Percentiles rank a stretch among this genome's conserved stretches.
Evolutionary conservation across 441 rosid species (phyloP).

Genomic region (Arabidopsis lyrata): DNA sequence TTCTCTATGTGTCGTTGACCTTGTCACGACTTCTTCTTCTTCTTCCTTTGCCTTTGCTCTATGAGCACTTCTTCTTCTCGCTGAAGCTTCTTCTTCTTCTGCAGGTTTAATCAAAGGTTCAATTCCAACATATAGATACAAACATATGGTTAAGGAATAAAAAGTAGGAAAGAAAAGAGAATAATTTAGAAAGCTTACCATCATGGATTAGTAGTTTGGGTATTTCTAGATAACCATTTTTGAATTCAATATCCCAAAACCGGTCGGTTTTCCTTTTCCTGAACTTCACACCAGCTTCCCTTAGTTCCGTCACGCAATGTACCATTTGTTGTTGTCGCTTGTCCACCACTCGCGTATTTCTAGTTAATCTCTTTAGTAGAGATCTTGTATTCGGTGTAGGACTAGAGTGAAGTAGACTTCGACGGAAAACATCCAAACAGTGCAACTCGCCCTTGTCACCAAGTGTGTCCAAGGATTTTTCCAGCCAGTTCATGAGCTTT

Average conservation of each 20-base stretch:
- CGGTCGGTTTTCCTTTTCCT: conserved; percentile 67
- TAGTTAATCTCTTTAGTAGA: conserved; percentile 57
- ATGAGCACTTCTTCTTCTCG: too few species aligned
- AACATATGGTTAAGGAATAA: background rate
- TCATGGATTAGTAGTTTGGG: conserved; percentile 82
- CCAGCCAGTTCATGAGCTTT: conserved; percentile 53
- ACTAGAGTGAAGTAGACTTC: conserved; percentile 66
- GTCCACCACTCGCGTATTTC: conserved; percentile 63
- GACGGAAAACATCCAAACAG: conserved; percentile 76
- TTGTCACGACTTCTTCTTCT: too few species aligned
- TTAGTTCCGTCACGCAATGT: conserved; percentile 73
- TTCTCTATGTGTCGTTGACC: too few species aligned
- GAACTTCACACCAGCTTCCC: conserved; percentile 76
- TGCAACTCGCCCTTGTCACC: conserved; percentile 65
- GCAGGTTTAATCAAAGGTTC: too few species aligned
- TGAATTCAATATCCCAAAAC: conserved; percentile 82
- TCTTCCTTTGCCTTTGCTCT: too few species aligned
- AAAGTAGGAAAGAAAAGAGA: background rate
- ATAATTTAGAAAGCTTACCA: conserved; percentile 42
- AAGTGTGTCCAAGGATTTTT: conserved; percentile 56
- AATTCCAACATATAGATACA: too few species aligned
- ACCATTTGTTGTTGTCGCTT: conserved; percentile 73
- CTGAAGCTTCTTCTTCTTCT: too few species aligned
- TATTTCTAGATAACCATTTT: conserved; percentile 67
- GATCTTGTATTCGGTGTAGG: conserved; percentile 54